Evolutionary conservation across 306 rosid species (phyloP).

Genomic region (Nissolia schottii): DNA sequence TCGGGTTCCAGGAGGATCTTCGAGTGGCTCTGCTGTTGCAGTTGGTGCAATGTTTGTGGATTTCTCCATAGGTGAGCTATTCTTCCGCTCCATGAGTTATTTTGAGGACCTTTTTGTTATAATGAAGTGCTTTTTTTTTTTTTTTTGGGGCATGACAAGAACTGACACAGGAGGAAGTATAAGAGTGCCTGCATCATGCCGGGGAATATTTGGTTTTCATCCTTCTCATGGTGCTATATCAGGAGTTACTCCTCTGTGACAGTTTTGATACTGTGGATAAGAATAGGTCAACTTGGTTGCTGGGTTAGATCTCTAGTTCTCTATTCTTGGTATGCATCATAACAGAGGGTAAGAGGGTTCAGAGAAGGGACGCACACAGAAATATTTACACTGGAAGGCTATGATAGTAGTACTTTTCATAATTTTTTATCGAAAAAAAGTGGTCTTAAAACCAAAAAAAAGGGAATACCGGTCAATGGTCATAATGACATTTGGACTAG

Average conservation of each 20-base stretch:
- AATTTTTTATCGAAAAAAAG: too few species aligned
- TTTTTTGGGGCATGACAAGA: slow-evolving; percentile 44
- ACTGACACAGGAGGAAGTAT: slow-evolving; percentile 95
- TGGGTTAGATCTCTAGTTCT: too few species aligned
- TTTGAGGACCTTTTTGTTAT: not conserved
- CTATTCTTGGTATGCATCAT: too few species aligned
- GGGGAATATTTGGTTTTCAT: slow-evolving; percentile 89
- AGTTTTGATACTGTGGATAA: slow-evolving; percentile 89
- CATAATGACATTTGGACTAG: not conserved
- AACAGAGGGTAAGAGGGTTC: too few species aligned
- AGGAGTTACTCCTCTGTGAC: slow-evolving; percentile 84
- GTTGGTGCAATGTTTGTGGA: slow-evolving; percentile 82
- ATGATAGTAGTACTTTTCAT: too few species aligned
- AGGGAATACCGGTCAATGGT: too few species aligned
- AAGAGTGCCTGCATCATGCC: slow-evolving; percentile 85
- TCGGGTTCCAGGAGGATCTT: slow-evolving; percentile 54
- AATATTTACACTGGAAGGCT: too few species aligned
- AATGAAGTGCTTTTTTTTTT: not conserved
- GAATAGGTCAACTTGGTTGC: slow-evolving; percentile 19
- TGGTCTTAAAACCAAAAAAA: too few species aligned
- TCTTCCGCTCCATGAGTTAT: slow-evolving; percentile 8
- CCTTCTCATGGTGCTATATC: slow-evolving; percentile 70
- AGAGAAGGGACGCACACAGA: too few species aligned
- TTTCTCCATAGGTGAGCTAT: slow-evolving; percentile 67
- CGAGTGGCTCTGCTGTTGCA: slow-evolving; percentile 60